Evolutionary conservation across 345 rosid genomes (phyloP), one percentile per base, ranked within the genome.

Genomic region (Euphorbia peplus): DNA sequence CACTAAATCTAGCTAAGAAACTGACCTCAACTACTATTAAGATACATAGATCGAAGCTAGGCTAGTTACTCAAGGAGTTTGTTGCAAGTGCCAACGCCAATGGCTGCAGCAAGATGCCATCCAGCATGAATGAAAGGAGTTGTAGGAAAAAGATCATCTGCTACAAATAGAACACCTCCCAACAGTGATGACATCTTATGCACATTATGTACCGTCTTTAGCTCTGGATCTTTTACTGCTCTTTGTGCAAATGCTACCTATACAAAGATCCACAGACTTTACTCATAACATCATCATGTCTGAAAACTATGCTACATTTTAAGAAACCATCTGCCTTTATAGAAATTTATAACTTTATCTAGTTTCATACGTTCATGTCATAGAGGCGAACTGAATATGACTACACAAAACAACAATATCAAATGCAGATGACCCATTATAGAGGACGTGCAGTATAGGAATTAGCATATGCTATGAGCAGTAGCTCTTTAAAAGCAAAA

Each of bases 71-170:
- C 82, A 8, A 95, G 92, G 78, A 95, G 99, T 78, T 88, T 90
- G 79, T 95, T 86, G 64, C 99, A 95, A 13, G 95, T 91, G 60
- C 97, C 83, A 3, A 89, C 90, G 0, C 97, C 96, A 68, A 95
- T 79, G 64, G 99, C 99, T 22, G 99, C 99, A 4, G 99, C 95
- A 0, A 95, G 95, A 77, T 95, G 97, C 96, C 99, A 95, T 32
- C 88, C 99, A 21, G 99, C 97, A 53, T 95, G 97, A 67, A 93
- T 81, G 80, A 76, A 93, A 50, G 97, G 96, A 15, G 92, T 88
- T 18, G 24, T 28, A 0, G 97, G 89, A 67, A 87, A 91, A 26
- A 88, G 57, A 62, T 95, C 99, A 55, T 95, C 99, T 7, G 99
- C 99, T 42, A 91, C 74, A 85, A 95, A 95, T 58, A 91, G 70